Percentiles rank a stretch among this genome's conserved stretches.
phyloP scores from a whole-genome alignment of 768 basidiomycete species.

The Suillus sp. region DNA sequence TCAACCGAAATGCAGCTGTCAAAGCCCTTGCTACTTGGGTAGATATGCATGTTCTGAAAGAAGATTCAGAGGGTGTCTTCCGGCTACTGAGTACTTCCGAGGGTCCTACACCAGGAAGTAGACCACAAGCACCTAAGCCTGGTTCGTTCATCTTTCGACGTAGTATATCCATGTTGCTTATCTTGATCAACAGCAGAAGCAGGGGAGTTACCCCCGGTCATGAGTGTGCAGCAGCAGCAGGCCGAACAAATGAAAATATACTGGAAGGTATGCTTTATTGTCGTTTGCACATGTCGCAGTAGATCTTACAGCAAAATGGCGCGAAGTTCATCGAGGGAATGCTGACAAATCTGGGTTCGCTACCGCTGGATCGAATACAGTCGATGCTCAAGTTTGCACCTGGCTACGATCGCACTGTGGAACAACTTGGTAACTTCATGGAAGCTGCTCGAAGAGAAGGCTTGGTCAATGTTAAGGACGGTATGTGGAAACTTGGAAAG shows the following conservation, averaged over 20 bases:
- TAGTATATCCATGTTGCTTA: conserved; percentile 4
- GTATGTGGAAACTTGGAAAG: conserved; percentile 61
- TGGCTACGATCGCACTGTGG: conserved; percentile 76
- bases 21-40: conserved; percentile 85
- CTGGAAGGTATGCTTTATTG: conserved; percentile 66
- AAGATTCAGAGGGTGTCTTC: conserved; percentile 61
- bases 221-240: conserved; percentile 70
- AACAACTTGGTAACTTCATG: conserved; percentile 80
- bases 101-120: conserved; percentile 37
- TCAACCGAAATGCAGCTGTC: conserved; percentile 64
- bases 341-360: conserved; percentile 81
- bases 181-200: conserved; percentile 36
- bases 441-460: conserved; percentile 81
- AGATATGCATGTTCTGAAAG: conserved; percentile 78
- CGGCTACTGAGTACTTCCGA: conserved; percentile 65
- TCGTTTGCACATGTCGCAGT: conserved; percentile 3
- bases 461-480: conserved; percentile 67
- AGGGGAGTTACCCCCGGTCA: conserved; percentile 49
- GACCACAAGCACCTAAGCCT: conserved; percentile 23
- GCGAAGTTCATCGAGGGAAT: conserved; percentile 85
- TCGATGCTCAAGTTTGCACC: conserved; percentile 84
- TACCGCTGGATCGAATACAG: conserved; percentile 84
- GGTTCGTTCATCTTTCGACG: conserved; percentile 22
- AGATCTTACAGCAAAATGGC: conserved; percentile 6
- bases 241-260: conserved; percentile 85